Percentiles rank a stretch among this genome's conserved stretches.
These are phyloP conservation scores for Gossypium stocksii DNA, from an alignment of 345 rosid species.

Conservation along the genomic window DNA sequence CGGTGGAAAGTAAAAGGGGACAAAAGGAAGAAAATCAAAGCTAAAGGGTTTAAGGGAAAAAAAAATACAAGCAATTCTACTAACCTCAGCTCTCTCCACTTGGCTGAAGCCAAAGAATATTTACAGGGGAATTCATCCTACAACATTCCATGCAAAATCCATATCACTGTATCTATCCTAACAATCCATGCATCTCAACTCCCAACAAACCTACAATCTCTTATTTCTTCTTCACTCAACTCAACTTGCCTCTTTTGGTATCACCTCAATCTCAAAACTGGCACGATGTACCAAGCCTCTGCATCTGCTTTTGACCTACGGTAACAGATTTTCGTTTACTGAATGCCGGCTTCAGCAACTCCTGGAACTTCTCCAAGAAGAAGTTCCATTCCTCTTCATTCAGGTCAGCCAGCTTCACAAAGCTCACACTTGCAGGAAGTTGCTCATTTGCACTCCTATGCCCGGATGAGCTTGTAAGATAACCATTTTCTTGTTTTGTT, in stretches of 20 bases:
- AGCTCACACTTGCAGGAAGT: slow-evolving; percentile 67
- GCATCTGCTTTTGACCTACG: slow-evolving; percentile 72
- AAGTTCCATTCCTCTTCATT: slow-evolving; percentile 67
- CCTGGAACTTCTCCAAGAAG: slow-evolving; percentile 75
- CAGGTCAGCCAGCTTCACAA: slow-evolving; percentile 84
- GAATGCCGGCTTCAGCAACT: slow-evolving; percentile 65
- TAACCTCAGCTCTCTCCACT: slow-evolving; percentile 19
- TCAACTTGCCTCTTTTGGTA: slow-evolving; percentile 10
- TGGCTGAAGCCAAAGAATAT: slow-evolving; percentile 38
- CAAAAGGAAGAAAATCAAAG: not conserved
- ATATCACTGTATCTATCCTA: slow-evolving; percentile 26
- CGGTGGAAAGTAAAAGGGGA: not conserved
- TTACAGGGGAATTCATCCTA: slow-evolving; percentile 29
- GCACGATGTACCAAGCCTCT: slow-evolving; percentile 97
- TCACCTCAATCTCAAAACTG: slow-evolving; percentile 63
- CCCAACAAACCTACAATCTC: slow-evolving; percentile 21
- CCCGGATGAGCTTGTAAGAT: slow-evolving; percentile 54
- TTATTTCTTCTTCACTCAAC: slow-evolving; percentile 18
- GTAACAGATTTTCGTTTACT: slow-evolving; percentile 59
- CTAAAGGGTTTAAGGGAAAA: not conserved
- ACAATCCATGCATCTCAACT: slow-evolving; percentile 14
- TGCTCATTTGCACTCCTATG: slow-evolving; percentile 90
- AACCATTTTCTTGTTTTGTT: slow-evolving; percentile 48
- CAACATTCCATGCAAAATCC: slow-evolving; percentile 25
- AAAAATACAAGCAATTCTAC: slow-evolving; percentile 32